phyloP scores from a whole-genome alignment of 805 yeast species.

The Ogataea paradorogensis region DNA sequence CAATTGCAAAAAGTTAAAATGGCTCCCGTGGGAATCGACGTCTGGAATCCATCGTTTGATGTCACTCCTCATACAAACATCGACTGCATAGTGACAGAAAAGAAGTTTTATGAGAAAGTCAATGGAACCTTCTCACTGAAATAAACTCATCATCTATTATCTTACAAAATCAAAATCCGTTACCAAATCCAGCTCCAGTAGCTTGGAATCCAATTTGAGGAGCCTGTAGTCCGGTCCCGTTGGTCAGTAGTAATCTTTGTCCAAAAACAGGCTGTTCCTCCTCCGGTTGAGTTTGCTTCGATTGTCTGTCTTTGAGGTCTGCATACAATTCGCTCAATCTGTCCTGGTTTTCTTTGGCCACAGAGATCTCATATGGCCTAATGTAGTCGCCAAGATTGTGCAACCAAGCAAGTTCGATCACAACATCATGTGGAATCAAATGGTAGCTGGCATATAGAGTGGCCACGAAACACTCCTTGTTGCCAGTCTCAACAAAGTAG shows the following conservation, averaged over 20 bases:
- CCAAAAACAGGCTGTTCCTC: slow-evolving; percentile 48
- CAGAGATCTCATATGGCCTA: slow-evolving; percentile 87
- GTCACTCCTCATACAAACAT: slow-evolving; percentile 82
- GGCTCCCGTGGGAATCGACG: slow-evolving; percentile 81
- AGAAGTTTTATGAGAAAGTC: slow-evolving; percentile 50
- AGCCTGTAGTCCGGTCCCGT: slow-evolving; percentile 52
- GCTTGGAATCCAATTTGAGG: slow-evolving; percentile 55
- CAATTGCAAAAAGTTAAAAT: slow-evolving; percentile 56
- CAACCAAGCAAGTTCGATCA: slow-evolving; percentile 88
- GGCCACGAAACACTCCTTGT: slow-evolving; percentile 92
- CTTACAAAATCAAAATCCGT: slow-evolving; percentile 27
- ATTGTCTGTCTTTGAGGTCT: slow-evolving; percentile 70
- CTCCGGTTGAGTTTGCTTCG: slow-evolving; percentile 50
- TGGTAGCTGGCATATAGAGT: slow-evolving; percentile 84
- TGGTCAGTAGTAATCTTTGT: slow-evolving; percentile 78
- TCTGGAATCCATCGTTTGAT: slow-evolving; percentile 97
- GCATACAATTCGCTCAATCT: slow-evolving; percentile 60
- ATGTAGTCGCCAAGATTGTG: slow-evolving; percentile 78
- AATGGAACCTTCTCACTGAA: slow-evolving; percentile 45
- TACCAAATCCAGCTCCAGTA: slow-evolving; percentile 73
- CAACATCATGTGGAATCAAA: slow-evolving; percentile 74
- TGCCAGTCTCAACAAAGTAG: slow-evolving; percentile 95
- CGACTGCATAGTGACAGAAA: slow-evolving; percentile 89
- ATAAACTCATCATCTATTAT: slow-evolving; percentile 2
- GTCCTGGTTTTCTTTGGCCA: slow-evolving; percentile 74